Evolutionary conservation across 1,284 basidiomycete genomes (phyloP), one percentile per base, ranked within the genome.

Genomic region (Melanopsichium pennsylvanicum): DNA sequence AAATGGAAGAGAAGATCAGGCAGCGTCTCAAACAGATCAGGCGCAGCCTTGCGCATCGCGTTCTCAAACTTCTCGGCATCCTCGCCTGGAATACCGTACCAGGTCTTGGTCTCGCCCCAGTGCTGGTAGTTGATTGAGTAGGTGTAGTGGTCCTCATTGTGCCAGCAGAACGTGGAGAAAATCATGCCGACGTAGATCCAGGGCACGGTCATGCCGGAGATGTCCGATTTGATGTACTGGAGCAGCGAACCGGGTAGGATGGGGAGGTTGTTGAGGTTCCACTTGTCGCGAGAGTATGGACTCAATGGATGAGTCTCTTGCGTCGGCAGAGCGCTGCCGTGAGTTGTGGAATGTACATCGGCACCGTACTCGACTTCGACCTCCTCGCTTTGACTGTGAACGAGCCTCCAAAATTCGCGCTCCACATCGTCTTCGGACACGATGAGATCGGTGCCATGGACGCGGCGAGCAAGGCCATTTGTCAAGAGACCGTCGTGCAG

Each of bases 161-260:
- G 96, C 96, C 96, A 99, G 82, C 95, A 97, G 83, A 99, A 99
- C 1, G 96, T 95, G 10, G 94, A 97, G 82, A 98, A 97, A 38
- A 94, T 86, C 95, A 99, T 98, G 43, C 96, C 96, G 56, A 98
- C 93, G 82, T 99, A 98, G 49, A 94, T 96, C 96, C 96, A 99
- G 7, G 96, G 96, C 4, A 97, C 93, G 0, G 96, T 99, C 96
- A 98, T 98, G 16, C 96, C 96, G 49, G 93, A 97, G 56, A 99
- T 97, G 82, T 98, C 95, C 5, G 92, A 94, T 83, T 97, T 96
- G 84, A 99, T 97, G 83, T 90, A 98, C 18, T 85, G 83, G 40
- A 92, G 85, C 35, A 94, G 86, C 47, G 93, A 97, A 50, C 93
- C 90, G 2, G 88, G 85, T 6, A 93, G 82, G 68, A 96, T 94